Base-by-base conservation (phyloP, 345 rosid genomes). In the Pistacia atlantica region DNA sequence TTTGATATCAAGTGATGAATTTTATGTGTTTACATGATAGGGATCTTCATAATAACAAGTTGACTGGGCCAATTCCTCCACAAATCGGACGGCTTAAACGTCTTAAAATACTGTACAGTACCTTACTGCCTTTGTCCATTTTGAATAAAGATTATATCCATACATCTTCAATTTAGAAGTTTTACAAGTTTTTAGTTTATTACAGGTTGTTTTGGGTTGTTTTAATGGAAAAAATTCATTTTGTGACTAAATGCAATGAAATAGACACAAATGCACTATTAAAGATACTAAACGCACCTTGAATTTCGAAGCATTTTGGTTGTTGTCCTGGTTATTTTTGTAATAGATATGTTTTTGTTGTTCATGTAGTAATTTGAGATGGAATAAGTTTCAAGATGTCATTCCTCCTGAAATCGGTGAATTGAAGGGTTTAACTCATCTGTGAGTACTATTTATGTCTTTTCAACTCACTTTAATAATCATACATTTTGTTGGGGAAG, bases 351-450 rank as follows among this genome's bases (percentile, higher is more conserved):
- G 58, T 38, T 74, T 76, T 62, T 82, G 28, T n/a, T 56, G 69
- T 71, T 63, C 75, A 33, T 54, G 18, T 74, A 94, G 98, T 70
- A 94, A 94, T 83, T 83, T 94, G 86, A 90, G 98, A 85, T 94
- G 97, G 97, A 94, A 94, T 80, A 92, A 94, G 56, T 90, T 94
- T 69, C 97, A 94, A 86, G 97, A 94, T 82, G 89, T 79, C 65
- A 87, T 95, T 82, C 99, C 98, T 77, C 86, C 93, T 0, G 98
- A 95, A 79, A 89, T 95, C 69, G 97, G 98, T 6, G 93, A 90
- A 80, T 90, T 95, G 69, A 95, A 93, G 91, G 90, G 90, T 54
- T 86, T 95, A 75, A 93, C 97, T 20, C 97, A 93, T 87, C 83
- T 95, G 98, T 95, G 78, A 91, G 97, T 85, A n/a, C 8, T 42